Evolutionary conservation across 768 basidiomycete species (phyloP).

Genomic region (Russula earlei): DNA sequence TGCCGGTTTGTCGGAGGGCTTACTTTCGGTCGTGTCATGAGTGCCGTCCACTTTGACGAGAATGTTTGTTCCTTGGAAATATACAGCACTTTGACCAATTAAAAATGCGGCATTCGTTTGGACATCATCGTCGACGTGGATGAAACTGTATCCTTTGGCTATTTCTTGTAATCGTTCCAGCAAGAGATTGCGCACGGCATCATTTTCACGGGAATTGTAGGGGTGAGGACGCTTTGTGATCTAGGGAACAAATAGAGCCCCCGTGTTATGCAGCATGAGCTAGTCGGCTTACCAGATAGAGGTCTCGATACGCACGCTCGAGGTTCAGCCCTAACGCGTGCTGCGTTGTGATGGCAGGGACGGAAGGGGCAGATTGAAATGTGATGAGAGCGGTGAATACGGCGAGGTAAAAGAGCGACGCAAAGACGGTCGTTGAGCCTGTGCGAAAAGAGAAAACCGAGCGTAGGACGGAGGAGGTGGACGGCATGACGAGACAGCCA

Average conservation of each 20-base stretch:
- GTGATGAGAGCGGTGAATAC: conserved; percentile 10
- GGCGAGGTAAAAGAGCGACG: conserved; percentile 7
- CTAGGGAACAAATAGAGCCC: conserved; percentile 25
- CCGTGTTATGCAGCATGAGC: not conserved
- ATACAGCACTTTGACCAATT: conserved; percentile 25
- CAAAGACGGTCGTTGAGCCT: conserved; percentile 3
- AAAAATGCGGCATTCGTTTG: conserved; percentile 40
- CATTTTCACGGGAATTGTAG: conserved; percentile 71
- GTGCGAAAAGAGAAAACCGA: conserved; percentile 10
- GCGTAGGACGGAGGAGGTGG: not conserved
- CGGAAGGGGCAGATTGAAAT: conserved; percentile 3
- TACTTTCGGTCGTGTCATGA: conserved; percentile 26
- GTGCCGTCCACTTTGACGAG: conserved; percentile 54
- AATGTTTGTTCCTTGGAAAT: conserved; percentile 63
- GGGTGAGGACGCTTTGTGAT: conserved; percentile 67
- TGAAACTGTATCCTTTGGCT: conserved; percentile 34
- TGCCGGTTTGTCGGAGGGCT: not conserved
- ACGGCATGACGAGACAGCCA: too few species aligned
- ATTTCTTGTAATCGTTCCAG: conserved; percentile 43
- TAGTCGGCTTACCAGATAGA: conserved; percentile 36
- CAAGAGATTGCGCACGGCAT: conserved; percentile 52
- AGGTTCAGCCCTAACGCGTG: conserved; percentile 36
- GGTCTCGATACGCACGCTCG: conserved; percentile 46
- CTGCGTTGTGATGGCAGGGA: conserved; percentile 29
- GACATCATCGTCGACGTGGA: conserved; percentile 44